A percentile compares a stretch with the other conserved stretches of the same genome.
phyloP scores from a whole-genome alignment of 345 rosid species.

The Euphorbia pulcherrima region DNA sequence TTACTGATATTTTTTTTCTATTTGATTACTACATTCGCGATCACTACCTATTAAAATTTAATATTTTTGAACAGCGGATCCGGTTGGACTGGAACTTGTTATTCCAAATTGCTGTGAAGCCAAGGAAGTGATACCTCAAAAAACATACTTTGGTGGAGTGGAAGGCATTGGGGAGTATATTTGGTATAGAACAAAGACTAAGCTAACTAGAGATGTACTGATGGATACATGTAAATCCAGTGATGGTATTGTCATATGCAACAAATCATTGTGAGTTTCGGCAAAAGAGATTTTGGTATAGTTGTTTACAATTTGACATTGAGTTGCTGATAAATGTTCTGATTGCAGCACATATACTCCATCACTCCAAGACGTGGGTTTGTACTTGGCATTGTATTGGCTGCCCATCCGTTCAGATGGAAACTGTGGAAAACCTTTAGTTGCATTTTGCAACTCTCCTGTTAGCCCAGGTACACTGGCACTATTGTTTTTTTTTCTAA shows the following conservation, averaged over 20 bases:
- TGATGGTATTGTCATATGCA: conserved; percentile 48
- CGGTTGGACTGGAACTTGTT: conserved; percentile 75
- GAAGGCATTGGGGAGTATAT: conserved; percentile 81
- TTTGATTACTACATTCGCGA: not conserved
- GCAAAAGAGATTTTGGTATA: conserved; percentile 11
- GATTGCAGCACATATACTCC: conserved; percentile 70
- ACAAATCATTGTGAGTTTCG: conserved; percentile 64
- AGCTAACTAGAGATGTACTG: conserved; percentile 55
- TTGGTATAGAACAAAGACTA: conserved; percentile 73
- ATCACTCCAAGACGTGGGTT: conserved; percentile 80
- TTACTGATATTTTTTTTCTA: not conserved
- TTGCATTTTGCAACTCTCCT: conserved; percentile 61
- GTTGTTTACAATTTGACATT: not conserved
- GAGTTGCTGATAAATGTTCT: conserved; percentile 8
- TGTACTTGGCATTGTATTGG: conserved; percentile 76
- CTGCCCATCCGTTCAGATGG: conserved; percentile 81
- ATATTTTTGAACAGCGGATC: conserved; percentile 58
- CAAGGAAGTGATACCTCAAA: conserved; percentile 63
- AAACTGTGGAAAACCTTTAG: conserved; percentile 75
- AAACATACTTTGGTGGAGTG: conserved; percentile 79
- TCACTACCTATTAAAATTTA: conserved; percentile 14
- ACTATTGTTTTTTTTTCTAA: not conserved
- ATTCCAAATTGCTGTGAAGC: conserved; percentile 72
- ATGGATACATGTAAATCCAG: conserved; percentile 45
- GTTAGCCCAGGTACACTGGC: conserved; percentile 65